A percentile compares a stretch with the other conserved stretches of the same genome.
These are phyloP conservation scores for Phytophthora citricola DNA, from an alignment of 352 stramenopile species.

Conservation along the genomic window DNA sequence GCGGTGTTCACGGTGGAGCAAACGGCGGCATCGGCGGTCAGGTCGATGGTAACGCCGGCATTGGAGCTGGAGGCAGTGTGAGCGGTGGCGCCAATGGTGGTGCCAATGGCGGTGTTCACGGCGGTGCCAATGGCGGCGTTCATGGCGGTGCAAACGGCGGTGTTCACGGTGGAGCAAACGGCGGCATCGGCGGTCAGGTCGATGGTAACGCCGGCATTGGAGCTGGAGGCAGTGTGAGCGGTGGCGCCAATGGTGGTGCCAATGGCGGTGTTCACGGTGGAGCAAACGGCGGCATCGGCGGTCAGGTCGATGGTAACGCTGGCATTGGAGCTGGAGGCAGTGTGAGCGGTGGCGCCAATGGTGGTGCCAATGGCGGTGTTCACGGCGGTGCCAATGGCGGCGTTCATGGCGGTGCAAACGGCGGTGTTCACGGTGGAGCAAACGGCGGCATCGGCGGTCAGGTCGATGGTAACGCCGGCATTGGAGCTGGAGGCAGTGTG, in stretches of 20 bases:
- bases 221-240: no score
- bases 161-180: background rate
- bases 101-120: background rate
- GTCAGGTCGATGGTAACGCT: background rate
- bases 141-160: background rate
- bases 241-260: no score
- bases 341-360: background rate
- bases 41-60: no score
- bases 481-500: background rate
- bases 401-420: background rate
- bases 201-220: no score
- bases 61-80: no score
- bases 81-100: no score
- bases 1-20: background rate
- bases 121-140: background rate
- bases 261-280: background rate
- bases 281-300: background rate
- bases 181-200: background rate
- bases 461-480: background rate
- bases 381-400: constrained; percentile 3
- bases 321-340: no score
- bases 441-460: background rate
- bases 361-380: background rate
- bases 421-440: constrained; percentile 1
- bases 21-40: background rate